phyloP scores from a whole-genome alignment of 495 filamentous ascomycete genomes.

The Penicillium tannophilum region DNA sequence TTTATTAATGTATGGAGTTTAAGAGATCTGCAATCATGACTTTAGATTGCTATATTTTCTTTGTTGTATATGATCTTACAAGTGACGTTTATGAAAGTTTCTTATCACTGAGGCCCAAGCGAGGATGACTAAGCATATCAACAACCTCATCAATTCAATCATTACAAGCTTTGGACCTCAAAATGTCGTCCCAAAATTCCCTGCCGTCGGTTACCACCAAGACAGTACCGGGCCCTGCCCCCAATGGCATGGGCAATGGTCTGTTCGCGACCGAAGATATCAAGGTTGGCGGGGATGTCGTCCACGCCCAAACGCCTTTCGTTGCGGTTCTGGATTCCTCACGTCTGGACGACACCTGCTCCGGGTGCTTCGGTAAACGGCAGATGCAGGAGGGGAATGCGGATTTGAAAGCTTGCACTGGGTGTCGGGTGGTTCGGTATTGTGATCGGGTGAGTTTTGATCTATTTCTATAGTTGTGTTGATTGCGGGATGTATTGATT shows the following conservation, averaged over 20 bases:
- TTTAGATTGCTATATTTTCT: too few relatives aligned
- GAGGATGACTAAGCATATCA: constrained; percentile 15
- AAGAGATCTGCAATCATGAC: too few relatives aligned
- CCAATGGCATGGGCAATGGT: constrained; percentile 41
- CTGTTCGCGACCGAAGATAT: constrained; percentile 44
- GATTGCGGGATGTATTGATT: background rate
- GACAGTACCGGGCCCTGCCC: constrained; percentile 29
- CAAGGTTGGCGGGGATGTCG: constrained; percentile 38
- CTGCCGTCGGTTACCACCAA: constrained; percentile 31
- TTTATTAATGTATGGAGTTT: too few relatives aligned
- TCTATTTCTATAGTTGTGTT: background rate
- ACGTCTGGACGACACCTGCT: constrained; percentile 45
- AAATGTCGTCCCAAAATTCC: constrained; percentile 24
- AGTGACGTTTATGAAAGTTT: background rate
- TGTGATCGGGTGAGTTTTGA: constrained; percentile 59
- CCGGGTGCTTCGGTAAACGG: constrained; percentile 44
- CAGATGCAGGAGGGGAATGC: constrained; percentile 23
- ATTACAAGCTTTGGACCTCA: background rate
- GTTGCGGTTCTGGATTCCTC: constrained; percentile 47
- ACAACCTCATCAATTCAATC: background rate
- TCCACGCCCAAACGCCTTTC: constrained; percentile 41
- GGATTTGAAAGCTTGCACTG: constrained; percentile 58
- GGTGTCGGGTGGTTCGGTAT: constrained; percentile 64
- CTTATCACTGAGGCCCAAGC: background rate
- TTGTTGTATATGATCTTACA: too few relatives aligned